These are phyloP conservation scores for Venturiaceae sp. DNA, from an alignment of 2,329 filamentous ascomycete species.

Conservation along the genomic window DNA sequence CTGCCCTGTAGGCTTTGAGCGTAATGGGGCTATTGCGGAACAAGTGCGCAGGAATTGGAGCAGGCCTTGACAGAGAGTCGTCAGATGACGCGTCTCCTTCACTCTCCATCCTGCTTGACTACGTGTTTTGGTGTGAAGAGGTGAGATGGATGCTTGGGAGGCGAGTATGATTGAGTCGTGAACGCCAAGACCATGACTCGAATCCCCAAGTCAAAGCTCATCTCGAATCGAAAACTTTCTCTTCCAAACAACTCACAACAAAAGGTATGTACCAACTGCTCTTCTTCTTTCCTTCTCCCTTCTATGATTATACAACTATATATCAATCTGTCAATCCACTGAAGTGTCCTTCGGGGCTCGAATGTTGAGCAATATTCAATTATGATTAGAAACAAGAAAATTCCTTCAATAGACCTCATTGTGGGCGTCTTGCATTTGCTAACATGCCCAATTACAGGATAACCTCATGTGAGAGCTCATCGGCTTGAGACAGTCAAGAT, in stretches of 20 bases:
- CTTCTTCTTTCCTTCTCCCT: constrained; percentile 27
- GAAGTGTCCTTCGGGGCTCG: constrained; percentile 45
- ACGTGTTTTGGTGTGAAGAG: background rate
- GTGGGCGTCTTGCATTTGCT: background rate
- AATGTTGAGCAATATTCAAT: constrained; percentile 28
- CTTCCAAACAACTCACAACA: background rate
- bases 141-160: background rate
- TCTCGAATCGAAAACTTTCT: background rate
- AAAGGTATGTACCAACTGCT: background rate
- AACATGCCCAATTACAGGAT: background rate
- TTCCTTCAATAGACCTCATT: background rate
- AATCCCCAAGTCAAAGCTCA: background rate
- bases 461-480: background rate
- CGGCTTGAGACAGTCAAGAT: constrained; percentile 18
- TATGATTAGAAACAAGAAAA: constrained; percentile 17
- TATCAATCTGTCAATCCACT: constrained; percentile 76
- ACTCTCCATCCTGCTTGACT: background rate
- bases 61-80: background rate
- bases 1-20: background rate
- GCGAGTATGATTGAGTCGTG: background rate
- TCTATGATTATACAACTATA: constrained; percentile 45
- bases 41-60: background rate
- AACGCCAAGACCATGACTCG: background rate
- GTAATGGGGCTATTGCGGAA: background rate
- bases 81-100: background rate